Base-by-base conservation (phyloP, 1,284 basidiomycete species). In the Ganoderma sp. region DNA sequence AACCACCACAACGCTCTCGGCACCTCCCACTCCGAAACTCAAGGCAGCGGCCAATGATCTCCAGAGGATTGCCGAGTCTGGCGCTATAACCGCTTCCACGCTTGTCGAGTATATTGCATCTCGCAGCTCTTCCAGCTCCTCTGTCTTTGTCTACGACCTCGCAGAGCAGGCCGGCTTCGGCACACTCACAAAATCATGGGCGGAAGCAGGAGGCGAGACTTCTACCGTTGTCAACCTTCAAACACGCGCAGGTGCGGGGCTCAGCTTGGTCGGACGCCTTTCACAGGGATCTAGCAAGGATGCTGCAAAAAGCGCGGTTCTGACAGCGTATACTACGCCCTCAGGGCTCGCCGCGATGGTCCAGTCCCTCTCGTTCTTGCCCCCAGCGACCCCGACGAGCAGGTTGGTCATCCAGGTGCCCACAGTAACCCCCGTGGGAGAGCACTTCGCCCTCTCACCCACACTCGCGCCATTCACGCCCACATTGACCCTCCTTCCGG, bases 231-330 rank as follows among this genome's bases (percentile, higher is more conserved):
- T 92, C 69, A 81, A 86, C 65, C 83, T 96, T 65, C 95, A 97
- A 82, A 95, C 93, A n/a, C 86, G 96, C 67, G 85, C 91, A 19
- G 96, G 96, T 61, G 95, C 96, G 25, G 96, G 96, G 19, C 81
- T 95, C 66, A 88, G 88, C 75, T 83, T 98, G 69, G 88, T 94
- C 50, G 96, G 96, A 19, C 88, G 94, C 70, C 83, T 96, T 63
- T 91, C 90, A 10, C 89, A 94, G 72, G 88, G 90, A 28, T 87
- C 91, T n/a, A 92, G 90, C 78, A 84, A 85, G 73, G 89, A 90
- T 71, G 83, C 84, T 12, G 80, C 81, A 43, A 84, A 81, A 63
- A 86, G 86, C 42, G 82, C 88, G 37, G 79, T 91, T 60, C 81
- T 94, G 66, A 92, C 92, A 0, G 90, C 90, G 1, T 94, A 91